Base-by-base conservation (phyloP, 208 protist genomes). In the Angomonas ambiguus region DNA sequence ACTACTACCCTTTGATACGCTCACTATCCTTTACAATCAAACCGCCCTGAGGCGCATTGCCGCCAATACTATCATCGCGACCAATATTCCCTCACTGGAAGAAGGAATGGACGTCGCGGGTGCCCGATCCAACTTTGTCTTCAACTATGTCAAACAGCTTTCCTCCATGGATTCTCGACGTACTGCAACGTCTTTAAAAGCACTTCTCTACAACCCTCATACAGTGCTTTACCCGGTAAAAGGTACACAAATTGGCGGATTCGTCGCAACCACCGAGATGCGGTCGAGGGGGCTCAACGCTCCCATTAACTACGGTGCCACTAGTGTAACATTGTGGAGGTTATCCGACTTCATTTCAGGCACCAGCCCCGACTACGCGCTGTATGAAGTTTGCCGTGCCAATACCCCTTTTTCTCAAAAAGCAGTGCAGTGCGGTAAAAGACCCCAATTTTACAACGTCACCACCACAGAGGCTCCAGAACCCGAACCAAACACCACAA, bases 111-210 rank as follows among this genome's bases (percentile, higher is more conserved):
- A 8, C 16, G 11, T 45, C 8, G 16, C 16, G 38, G 8, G 11
- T 16, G 16, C 38, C 38, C 8, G 38, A 45, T 8, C 11, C 11
- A 8, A 45, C 11, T n/a, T 45, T 1, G 95, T 97, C 20, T 96
- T 99, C 0, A 78, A 84, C 18, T 98, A 99, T 66, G 87, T 79
- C 16, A 98, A 99, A 99, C 98, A 5, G 81, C 98, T 25, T 90
- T 97, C 55, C 90, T 97, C 66, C 98, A 99, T 67, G 97, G 95
- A n/a, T 71, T 99, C 49, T 56, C 49, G n/a, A 27, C 49, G n/a
- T 28, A 56, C 18, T 18, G n/a, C 49, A 27, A 18, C n/a, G n/a
- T 56, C n/a, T 5, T 56, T 16, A 45, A n/a, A n/a, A 16, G 38
- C 38, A 16, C 11, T 45, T 45, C 16, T 45, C 38, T 8, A 16